These are phyloP conservation scores for Tranzscheliella williamsii DNA, from an alignment of 1,284 basidiomycete genomes.

Conservation along the genomic window DNA sequence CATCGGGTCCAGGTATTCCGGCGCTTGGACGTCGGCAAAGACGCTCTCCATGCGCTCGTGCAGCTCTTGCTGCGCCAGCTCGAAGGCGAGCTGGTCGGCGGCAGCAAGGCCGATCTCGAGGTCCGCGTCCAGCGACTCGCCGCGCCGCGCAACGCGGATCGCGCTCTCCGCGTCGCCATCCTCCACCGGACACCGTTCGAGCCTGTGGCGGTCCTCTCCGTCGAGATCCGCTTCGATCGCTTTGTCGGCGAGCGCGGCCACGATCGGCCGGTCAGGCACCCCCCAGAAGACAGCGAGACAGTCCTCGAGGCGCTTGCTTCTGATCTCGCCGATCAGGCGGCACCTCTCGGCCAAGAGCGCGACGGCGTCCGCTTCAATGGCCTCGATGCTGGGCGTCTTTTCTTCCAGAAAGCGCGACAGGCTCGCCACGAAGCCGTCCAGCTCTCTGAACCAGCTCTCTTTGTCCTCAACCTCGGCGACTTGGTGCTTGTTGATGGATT, in stretches of 20 bases:
- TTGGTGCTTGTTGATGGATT: constrained; percentile 37
- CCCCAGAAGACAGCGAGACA: constrained; percentile 25
- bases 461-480: constrained; percentile 41
- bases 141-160: constrained; percentile 1
- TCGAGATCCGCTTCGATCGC: not conserved
- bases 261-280: constrained; percentile 12
- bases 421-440: constrained; percentile 44
- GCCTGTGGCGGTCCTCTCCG: not conserved
- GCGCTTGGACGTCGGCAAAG: constrained; percentile 46
- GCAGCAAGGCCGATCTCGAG: not conserved
- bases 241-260: not conserved
- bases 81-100: constrained; percentile 26
- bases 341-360: constrained; percentile 23
- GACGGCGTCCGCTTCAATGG: constrained; percentile 38
- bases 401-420: constrained; percentile 51
- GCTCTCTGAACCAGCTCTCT: constrained; percentile 51
- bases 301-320: constrained; percentile 32
- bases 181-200: not conserved
- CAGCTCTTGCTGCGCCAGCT: constrained; percentile 14
- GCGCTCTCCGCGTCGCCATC: constrained; percentile 8
- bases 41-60: constrained; percentile 1
- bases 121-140: not conserved
- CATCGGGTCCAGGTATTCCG: constrained; percentile 46
- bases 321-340: constrained; percentile 11
- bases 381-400: constrained; percentile 42